Percentiles rank a stretch among this genome's conserved stretches.
Evolutionary conservation across 2,329 filamentous ascomycete genomes (phyloP).

Genomic region (Penicillium freii): DNA sequence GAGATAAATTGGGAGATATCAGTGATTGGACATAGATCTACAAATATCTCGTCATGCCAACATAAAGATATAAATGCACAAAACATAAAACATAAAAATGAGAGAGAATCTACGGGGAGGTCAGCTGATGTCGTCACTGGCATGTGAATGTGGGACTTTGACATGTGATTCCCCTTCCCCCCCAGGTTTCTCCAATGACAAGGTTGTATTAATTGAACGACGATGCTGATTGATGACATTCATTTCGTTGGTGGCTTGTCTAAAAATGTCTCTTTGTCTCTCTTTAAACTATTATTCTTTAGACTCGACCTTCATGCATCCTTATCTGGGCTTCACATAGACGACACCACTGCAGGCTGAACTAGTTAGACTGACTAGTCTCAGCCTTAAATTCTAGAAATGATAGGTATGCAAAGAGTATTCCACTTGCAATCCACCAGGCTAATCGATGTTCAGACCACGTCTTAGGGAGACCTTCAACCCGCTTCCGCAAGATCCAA

Average conservation of each 20-base stretch:
- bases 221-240: not conserved
- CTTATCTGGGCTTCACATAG: constrained; percentile 1
- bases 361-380: not conserved
- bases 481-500: constrained; percentile 87
- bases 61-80: not conserved
- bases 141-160: constrained; percentile 7
- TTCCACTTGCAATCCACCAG: not conserved
- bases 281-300: not conserved
- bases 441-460: constrained; percentile 60
- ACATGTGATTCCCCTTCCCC: constrained; percentile 7
- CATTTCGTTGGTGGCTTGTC: not conserved
- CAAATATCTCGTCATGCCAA: too few species aligned
- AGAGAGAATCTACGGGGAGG: not conserved
- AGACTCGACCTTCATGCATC: not conserved
- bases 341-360: not conserved
- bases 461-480: constrained; percentile 84
- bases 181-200: constrained; percentile 2
- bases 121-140: constrained; percentile 7
- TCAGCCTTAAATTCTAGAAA: constrained; percentile 15
- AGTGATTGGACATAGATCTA: not conserved
- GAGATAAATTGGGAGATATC: too few species aligned
- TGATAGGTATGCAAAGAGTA: constrained; percentile 31
- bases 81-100: not conserved
- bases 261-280: not conserved
- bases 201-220: not conserved